These are phyloP conservation scores for Wilhelminamyces savonicus DNA, from an alignment of 805 yeast species.

Conservation along the genomic window DNA sequence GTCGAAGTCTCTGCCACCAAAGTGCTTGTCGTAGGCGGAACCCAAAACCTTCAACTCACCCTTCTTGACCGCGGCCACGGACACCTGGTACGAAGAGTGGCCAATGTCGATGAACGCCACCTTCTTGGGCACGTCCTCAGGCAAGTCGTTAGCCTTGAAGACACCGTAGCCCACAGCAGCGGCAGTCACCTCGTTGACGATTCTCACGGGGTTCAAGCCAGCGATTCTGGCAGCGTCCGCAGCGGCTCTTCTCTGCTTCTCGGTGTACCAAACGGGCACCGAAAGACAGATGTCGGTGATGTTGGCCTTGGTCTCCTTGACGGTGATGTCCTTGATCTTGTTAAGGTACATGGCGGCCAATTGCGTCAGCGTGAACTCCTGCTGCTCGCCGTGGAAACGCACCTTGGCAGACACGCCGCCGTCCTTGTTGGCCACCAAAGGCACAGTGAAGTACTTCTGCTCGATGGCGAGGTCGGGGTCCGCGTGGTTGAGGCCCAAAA, in stretches of 20 bases:
- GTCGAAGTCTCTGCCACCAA: conserved; percentile 98
- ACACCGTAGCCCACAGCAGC: conserved; percentile 99
- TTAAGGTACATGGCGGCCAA: conserved; percentile 91
- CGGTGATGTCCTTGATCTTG: conserved; percentile 78
- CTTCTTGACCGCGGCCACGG: conserved; percentile 85
- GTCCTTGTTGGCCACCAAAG: conserved; percentile 60
- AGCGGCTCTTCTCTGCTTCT: conserved; percentile 93
- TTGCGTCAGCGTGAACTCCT: conserved; percentile 81
- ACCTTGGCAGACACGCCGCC: conserved; percentile 84
- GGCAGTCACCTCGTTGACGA: conserved; percentile 95
- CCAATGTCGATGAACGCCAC: conserved; percentile 96
- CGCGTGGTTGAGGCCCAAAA: conserved; percentile 67
- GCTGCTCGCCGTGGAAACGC: conserved; percentile 71
- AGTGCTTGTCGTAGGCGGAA: conserved; percentile 88
- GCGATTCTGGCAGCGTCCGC: conserved; percentile 94
- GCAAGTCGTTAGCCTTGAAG: conserved; percentile 86
- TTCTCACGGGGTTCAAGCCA: conserved; percentile 96
- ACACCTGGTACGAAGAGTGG: conserved; percentile 88
- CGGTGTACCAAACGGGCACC: conserved; percentile 97
- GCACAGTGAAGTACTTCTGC: conserved; percentile 65
- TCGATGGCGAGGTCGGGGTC: conserved; percentile 79
- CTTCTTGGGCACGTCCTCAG: conserved; percentile 86
- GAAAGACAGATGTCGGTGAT: conserved; percentile 87
- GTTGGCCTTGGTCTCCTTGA: conserved; percentile 73
- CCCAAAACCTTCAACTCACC: conserved; percentile 94